phyloP scores from a whole-genome alignment of 2,329 filamentous ascomycete species.

The Epichloe glyceriae region DNA sequence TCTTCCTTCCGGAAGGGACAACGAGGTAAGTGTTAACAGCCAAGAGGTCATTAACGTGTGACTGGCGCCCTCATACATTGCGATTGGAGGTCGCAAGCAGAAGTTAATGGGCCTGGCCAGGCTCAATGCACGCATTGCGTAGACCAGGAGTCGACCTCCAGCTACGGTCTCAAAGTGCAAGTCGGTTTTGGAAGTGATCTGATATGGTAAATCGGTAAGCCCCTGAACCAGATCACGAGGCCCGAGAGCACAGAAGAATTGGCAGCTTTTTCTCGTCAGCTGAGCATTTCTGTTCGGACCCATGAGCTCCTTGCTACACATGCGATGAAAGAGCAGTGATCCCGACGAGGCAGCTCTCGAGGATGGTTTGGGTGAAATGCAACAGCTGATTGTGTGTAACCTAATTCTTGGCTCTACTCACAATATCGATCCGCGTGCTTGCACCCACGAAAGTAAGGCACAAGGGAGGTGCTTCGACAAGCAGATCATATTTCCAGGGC shows the following conservation, averaged over 20 bases:
- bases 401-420: slow-evolving; percentile 29
- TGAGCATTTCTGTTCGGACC: slow-evolving; percentile 33
- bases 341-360: slow-evolving; percentile 29
- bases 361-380: slow-evolving; percentile 21
- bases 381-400: slow-evolving; percentile 35
- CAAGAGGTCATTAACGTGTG: slow-evolving; percentile 16
- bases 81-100: slow-evolving; percentile 28
- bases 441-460: not conserved
- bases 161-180: slow-evolving; percentile 28
- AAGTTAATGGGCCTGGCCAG: slow-evolving; percentile 47
- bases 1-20: slow-evolving; percentile 24
- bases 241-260: slow-evolving; percentile 27
- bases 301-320: slow-evolving; percentile 25
- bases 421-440: slow-evolving; percentile 6
- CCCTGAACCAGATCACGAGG: slow-evolving; percentile 19
- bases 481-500: not conserved
- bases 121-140: slow-evolving; percentile 35
- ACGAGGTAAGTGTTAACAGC: slow-evolving; percentile 32
- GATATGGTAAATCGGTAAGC: not conserved
- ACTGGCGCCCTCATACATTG: slow-evolving; percentile 35
- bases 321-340: slow-evolving; percentile 20
- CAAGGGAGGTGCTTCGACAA: not conserved
- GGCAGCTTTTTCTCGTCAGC: slow-evolving; percentile 23
- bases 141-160: slow-evolving; percentile 8
- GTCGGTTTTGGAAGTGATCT: slow-evolving; percentile 11